Base-by-base conservation (phyloP, 1,284 basidiomycete species). In the Bondarzewia mesenterica region DNA sequence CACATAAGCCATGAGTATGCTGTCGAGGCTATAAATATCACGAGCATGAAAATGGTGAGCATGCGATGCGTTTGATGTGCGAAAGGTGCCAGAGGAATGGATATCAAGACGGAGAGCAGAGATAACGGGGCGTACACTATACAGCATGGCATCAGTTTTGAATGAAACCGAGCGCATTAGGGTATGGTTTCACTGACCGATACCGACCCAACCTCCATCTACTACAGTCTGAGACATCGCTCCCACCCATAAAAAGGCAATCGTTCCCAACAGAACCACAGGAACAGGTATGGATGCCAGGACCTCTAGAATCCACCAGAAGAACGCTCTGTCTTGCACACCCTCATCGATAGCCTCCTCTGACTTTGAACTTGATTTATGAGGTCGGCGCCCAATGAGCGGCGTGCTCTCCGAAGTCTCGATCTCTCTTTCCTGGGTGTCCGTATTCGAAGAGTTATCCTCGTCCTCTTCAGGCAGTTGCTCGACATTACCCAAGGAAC, bases 281-380 rank as follows among this genome's bases (percentile, higher is more conserved):
- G 82, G 78, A 2, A 80, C 52, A 0, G 80, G 77, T 3, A 85
- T 71, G 0, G 74, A 68, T 15, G 85, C 51, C 7, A 85, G 42
- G 38, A 83, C 61, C 57, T 87, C 79, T 20, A 75, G 53, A 32
- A 82, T 70, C 83, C 85, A 88, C 73, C 78, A 82, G 29, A 72
- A 70, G 37, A 72, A 66, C 50, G 70, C 66, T 16, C 58, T 58
- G 32, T 63, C 62, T 49, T 55, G 62, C 42, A 48, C 42, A 46
- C 52, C 41, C 50, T 46, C 44, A 42, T 52, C 51, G 36, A 49
- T 21, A 5, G 43, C 27, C 21, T 42, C 20, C 14, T 35, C 23
- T 8, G 38, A 40, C 38, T 40, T 40, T 8, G 20, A 40, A 18
- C 14, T 22, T 18, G 38, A 35, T n/a, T 35, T 18, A 22, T 12